A percentile compares a stretch with the other conserved stretches of the same genome.
Conservation (phyloP, 805 yeast genomes). For the Candida sphagnicola region DNA sequence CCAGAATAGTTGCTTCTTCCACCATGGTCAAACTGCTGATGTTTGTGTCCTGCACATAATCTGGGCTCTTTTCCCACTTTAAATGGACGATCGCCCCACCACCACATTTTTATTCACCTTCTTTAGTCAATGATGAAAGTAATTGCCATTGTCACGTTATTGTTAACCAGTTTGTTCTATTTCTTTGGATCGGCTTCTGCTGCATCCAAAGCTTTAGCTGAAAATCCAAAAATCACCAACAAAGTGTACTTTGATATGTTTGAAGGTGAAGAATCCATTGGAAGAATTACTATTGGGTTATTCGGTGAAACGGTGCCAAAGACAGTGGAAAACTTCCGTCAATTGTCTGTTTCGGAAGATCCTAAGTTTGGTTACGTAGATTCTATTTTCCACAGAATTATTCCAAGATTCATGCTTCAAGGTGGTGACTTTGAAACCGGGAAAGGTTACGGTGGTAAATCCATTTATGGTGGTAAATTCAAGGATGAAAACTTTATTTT, state of each 20-base stretch:
- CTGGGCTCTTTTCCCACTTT: neutral
- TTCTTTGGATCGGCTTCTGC: constrained; percentile 6
- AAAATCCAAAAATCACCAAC: constrained; percentile 60
- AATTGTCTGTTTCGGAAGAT: constrained; percentile 61
- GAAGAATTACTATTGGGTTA: constrained; percentile 82
- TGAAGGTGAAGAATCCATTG: constrained; percentile 73
- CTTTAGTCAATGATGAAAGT: constrained; percentile 10
- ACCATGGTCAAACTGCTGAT: too few relatives aligned
- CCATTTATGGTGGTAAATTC: constrained; percentile 66
- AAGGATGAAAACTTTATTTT: constrained; percentile 72
- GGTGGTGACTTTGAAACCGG: constrained; percentile 49
- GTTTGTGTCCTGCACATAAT: neutral
- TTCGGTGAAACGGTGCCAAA: constrained; percentile 91
- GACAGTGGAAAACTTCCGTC: constrained; percentile 95
- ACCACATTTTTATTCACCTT: neutral
- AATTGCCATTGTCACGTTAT: constrained; percentile 6
- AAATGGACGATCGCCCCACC: neutral
- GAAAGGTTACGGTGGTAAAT: constrained; percentile 44
- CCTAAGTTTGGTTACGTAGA: constrained; percentile 40
- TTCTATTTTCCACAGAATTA: constrained; percentile 45
- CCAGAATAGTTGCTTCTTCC: too few relatives aligned
- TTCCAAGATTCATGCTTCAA: constrained; percentile 46
- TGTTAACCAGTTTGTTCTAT: constrained; percentile 4
- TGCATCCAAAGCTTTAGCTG: constrained; percentile 15
- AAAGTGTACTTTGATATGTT: constrained; percentile 82